Evolutionary conservation across 768 basidiomycete species (phyloP), one percentile per base, ranked within the genome.

Genomic region (Boletus tylopilopsis): DNA sequence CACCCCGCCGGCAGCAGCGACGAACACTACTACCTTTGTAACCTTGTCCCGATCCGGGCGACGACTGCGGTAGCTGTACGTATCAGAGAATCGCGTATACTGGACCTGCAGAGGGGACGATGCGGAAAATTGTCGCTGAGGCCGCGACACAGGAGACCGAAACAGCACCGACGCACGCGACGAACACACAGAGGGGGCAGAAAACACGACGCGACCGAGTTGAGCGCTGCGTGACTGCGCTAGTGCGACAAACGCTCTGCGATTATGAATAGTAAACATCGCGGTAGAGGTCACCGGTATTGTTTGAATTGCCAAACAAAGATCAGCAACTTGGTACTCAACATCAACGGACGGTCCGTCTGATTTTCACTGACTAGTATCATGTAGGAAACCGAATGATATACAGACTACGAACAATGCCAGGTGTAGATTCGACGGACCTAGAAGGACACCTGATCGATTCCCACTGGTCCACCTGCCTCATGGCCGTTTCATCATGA

Each of bases 1-100:
- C 25, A 66, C 52, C 34, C 24, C 57, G 3, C 63, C 66, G 6
- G 45, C 46, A 11, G 54, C 62, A 29, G 47, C 32, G 40, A 63
- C 18, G 29, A 63, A 57, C 19, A 53, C 50, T 5, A 58, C 2
- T 4, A 69, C 35, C 40, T 49, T 61, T 21, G 21, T 15, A 3
- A 52, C 19, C 18, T 27, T 60, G 21, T 49, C 43, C 10, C 39
- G 43, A 42, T 57, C 50, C 32, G 46, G 55, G 9, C 38, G 50
- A 30, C 32, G 46, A 32, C n/a, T 15, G 8, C 30, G 12, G 29
- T 62, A 44, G 3, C 42, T 37, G 29, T 51, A 24, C 7, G 34
- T 30, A 29, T 58, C 30, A 2, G 68, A 45, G 42, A 69, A 68
- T 13, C 66, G 62, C 13, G 47, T 64, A 8, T 68, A 68, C 36